Evolutionary conservation across 805 yeast species (phyloP), one percentile per base, ranked within the genome.

Genomic region (Metschnikowia similis): DNA sequence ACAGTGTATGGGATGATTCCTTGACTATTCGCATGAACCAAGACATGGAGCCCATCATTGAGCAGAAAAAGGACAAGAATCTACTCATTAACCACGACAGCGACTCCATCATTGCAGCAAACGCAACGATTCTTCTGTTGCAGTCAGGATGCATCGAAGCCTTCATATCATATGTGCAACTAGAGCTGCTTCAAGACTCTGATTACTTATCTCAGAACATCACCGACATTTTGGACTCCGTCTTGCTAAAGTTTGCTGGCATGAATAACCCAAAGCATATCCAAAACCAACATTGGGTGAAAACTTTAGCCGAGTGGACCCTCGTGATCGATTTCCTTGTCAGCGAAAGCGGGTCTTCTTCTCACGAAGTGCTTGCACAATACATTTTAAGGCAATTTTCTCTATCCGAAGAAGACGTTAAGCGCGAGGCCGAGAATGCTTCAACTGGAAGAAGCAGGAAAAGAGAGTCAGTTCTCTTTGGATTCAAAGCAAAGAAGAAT

Each of bases 101-200:
- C 29, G 70, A 65, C 37, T 50, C 62, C 7, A 54, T 60, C 13
- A 61, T 66, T 26, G 44, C 57, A 10, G 11, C 58, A 2, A 57
- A 57, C 41, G 53, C 64, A 2, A 62, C 59, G 21, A 48, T 52
- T 26, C 47, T 55, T 6, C 56, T 68, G 14, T 55, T 53, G 30
- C 74, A 72, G 48, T 54, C 64, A 1, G 69, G 75, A 11, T 49
- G 66, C 1, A 59, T 64, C 8, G 75, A 72, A 53, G 48, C 74
- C 0, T 43, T 73, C 14, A 57, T 72, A 6, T 54, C 69, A 37
- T 72, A 70, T 50, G 53, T 70, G 32, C 77, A 73, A 54, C 59
- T 74, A 14, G 73, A 71, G 49, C 74, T 68, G 53, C 66, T 72
- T 43, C 77, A 71, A 48, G 62, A 69, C 45, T 56, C 65, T 0